Evolutionary conservation across 257 asterid species (phyloP), one percentile per base, ranked within the genome.

Genomic region (Rehmannia glutinosa): DNA sequence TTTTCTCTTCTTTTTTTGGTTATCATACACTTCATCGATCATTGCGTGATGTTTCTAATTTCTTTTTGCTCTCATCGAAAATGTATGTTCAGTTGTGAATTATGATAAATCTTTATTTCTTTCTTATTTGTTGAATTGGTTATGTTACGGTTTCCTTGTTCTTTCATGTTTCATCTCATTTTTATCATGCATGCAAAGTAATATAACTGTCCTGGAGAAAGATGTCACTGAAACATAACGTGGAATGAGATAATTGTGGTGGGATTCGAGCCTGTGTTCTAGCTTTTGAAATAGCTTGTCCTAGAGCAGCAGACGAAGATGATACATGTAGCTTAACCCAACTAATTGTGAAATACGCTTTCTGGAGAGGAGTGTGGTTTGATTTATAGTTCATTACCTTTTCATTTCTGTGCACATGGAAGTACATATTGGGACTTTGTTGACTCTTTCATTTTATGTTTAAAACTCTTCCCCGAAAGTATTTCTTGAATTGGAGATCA

Each of bases 401-500:
- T 43, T 51, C 38, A 41, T 70, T 57, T 65, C 39, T 57, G 45
- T 35, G 55, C 49, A 15, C 43, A 8, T 64, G 5, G 45, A 43
- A 62, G 4, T 35, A 28, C 51, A 59, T 64, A 49, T 23, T 20
- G 36, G 59, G 39, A 62, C 65, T 53, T n/a, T 54, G 12, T 45
- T 30, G 33, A 36, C 71, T 35, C 30, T 41, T 41, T 16, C 39
- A 42, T n/a, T n/a, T n/a, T n/a, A n/a, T n/a, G n/a, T 52, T 49
- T 6, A 42, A 23, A 54, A 30, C 59, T 39, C n/a, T 47, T 35
- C 49, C 53, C 19, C 8, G 1, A 30, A 54, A 20, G 12, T 54
- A 70, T 53, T 60, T 60, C 45, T 11, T 68, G 62, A 61, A 60
- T 24, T 69, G 46, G 74, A 32, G 25, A 66, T 52, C 57, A 8